A percentile compares a stretch with the other conserved stretches of the same genome.
Evolutionary conservation across 2,329 filamentous ascomycete genomes (phyloP).

Genomic region (Botrytis fabae): DNA sequence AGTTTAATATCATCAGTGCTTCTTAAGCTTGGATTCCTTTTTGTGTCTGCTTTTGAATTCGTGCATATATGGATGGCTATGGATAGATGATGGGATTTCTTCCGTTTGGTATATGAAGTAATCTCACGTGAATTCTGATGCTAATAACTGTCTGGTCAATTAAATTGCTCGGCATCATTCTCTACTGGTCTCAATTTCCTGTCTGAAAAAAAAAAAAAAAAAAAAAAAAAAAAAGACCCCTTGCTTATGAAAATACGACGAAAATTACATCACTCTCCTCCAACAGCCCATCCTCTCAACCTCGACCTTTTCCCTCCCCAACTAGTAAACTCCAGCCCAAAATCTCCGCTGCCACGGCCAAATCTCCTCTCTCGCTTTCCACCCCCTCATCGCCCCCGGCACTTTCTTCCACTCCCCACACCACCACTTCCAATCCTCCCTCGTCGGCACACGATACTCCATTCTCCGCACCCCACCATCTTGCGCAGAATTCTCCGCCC

Average conservation of each 20-base stretch:
- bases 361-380: not conserved
- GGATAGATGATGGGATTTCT: too few species aligned
- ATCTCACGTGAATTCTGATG: too few species aligned
- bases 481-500: fast-evolving
- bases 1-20: not conserved
- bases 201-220: too few species aligned
- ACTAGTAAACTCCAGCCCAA: not conserved
- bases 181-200: too few species aligned
- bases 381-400: not conserved
- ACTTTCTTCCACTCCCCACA: conserved; percentile 5
- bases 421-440: conserved; percentile 6
- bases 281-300: not conserved
- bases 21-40: too few species aligned
- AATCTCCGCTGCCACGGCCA: conserved; percentile 5
- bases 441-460: not conserved
- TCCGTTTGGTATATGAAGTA: too few species aligned
- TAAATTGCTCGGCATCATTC: too few species aligned
- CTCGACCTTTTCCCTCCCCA: not conserved
- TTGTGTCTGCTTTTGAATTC: not conserved
- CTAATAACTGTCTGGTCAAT: too few species aligned
- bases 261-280: too few species aligned
- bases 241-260: not conserved
- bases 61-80: too few species aligned
- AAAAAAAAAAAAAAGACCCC: too few species aligned
- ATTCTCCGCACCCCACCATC: not conserved